Evolutionary conservation across 257 asterid species (phyloP), one percentile per base, ranked within the genome.

Genomic region (Cinchona pubescens): DNA sequence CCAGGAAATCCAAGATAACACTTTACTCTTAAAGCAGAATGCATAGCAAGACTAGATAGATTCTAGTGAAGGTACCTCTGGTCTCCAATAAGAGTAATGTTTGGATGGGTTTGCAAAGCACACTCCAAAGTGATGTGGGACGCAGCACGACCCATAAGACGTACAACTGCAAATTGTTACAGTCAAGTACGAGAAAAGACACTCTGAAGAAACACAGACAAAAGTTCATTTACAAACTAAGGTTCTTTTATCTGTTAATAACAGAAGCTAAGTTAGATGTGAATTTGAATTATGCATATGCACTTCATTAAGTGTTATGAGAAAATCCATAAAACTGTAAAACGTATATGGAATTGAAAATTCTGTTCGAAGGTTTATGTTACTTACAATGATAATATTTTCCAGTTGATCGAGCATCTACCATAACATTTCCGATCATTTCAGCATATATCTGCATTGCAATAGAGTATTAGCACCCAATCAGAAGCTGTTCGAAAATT

Each of bases 111-210:
- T 85, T 94, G 97, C 86, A 94, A 75, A 67, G 99, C 99, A 81
- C 99, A 94, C 89, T 94, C 99, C 67, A 94, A 78, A 70, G 99
- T 94, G 71, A 94, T 94, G 90, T 94, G 99, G 73, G 99, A 95
- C 77, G 98, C 99, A 82, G 99, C 91, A 82, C 98, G 96, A 8
- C 99, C 99, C 99, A 95, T 95, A 71, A 95, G 98, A 76, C 98
- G 85, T 72, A 95, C 99, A 86, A 95, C 99, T 95, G 91, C 75
- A 78, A 80, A 48, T 37, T n/a, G 30, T 46, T 63, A 11, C 32
- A 75, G 18, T 59, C 60, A 23, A 19, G 13, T 62, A n/a, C n/a
- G 13, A 29, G 34, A 78, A 21, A 51, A 19, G 15, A 56, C 63
- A 56, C 40, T 34, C 21, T 34, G 14, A n/a, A 23, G 13, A 37